A percentile compares a stretch with the other conserved stretches of the same genome.
These are phyloP conservation scores for Aspergillus sojae DNA, from an alignment of 2,329 filamentous ascomycete species.

Conservation along the genomic window DNA sequence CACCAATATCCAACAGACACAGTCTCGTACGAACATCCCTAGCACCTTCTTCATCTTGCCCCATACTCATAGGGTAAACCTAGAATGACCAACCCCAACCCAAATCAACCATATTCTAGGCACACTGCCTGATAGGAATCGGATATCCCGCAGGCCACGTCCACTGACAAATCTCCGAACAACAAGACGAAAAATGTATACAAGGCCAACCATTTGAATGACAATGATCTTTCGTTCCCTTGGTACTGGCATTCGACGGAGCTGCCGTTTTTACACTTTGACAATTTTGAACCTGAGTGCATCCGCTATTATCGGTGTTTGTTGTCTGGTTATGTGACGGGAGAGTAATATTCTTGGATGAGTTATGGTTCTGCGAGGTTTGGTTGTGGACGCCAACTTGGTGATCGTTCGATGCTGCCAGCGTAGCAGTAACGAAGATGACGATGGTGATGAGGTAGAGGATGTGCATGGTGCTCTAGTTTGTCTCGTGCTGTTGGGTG, in stretches of 20 bases:
- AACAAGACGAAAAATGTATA: neutral
- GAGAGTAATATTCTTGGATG: neutral
- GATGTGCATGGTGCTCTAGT: neutral
- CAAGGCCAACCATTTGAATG: constrained; percentile 1
- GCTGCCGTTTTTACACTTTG: neutral
- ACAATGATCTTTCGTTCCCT: neutral
- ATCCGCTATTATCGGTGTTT: neutral
- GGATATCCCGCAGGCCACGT: constrained; percentile 2
- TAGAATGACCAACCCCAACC: neutral
- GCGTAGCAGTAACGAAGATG: neutral
- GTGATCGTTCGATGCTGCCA: neutral
- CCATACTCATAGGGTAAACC: neutral
- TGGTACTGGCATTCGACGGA: neutral
- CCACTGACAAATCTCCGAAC: neutral
- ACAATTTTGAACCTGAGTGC: neutral
- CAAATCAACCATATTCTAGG: neutral
- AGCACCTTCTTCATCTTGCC: neutral
- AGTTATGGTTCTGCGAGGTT: neutral
- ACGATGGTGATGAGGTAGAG: neutral
- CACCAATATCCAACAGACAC: neutral
- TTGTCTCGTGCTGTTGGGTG: neutral
- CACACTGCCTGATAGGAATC: constrained; percentile 1
- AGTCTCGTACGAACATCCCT: neutral
- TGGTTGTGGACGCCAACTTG: neutral
- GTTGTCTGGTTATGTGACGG: neutral